Evolutionary conservation across 495 filamentous ascomycete genomes (phyloP).

Genomic region (Aspergillus indologenus): DNA sequence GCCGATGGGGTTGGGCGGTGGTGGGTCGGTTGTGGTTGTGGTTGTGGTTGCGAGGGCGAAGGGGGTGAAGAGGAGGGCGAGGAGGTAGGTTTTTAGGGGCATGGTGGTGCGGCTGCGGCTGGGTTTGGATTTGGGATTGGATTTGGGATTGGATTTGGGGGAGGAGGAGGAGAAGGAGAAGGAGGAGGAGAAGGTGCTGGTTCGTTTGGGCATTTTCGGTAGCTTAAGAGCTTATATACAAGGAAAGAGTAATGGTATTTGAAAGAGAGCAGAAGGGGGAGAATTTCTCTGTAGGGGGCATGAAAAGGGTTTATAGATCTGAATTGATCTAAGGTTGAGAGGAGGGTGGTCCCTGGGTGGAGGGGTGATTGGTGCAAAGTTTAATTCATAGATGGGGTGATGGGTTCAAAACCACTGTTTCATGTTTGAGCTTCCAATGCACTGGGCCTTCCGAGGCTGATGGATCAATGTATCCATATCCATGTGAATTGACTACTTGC

Average conservation of each 20-base stretch:
- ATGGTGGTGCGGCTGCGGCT: not conserved
- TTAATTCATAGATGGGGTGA: no score
- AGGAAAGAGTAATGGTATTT: no score
- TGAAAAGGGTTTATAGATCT: no score
- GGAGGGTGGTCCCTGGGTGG: no score
- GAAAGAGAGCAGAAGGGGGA: not conserved
- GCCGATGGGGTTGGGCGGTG: slow-evolving; percentile 29
- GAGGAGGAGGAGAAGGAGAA: no score
- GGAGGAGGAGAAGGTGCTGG: no score
- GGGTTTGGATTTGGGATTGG: not conserved
- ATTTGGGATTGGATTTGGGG: no score
- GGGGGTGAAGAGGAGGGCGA: slow-evolving; percentile 14
- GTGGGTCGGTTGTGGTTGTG: slow-evolving; percentile 7
- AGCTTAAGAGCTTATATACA: no score
- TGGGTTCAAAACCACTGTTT: not conserved
- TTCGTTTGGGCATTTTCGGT: not conserved
- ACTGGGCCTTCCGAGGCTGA: not conserved
- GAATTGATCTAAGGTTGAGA: no score
- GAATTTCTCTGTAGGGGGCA: not conserved
- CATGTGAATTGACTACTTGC: no score
- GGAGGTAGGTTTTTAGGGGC: not conserved
- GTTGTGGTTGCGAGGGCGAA: slow-evolving; percentile 33
- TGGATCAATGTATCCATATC: no score
- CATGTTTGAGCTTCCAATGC: not conserved
- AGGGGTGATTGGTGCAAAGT: no score